Conservation (phyloP, 257 asterid genomes). For the Gentiana dahurica region DNA sequence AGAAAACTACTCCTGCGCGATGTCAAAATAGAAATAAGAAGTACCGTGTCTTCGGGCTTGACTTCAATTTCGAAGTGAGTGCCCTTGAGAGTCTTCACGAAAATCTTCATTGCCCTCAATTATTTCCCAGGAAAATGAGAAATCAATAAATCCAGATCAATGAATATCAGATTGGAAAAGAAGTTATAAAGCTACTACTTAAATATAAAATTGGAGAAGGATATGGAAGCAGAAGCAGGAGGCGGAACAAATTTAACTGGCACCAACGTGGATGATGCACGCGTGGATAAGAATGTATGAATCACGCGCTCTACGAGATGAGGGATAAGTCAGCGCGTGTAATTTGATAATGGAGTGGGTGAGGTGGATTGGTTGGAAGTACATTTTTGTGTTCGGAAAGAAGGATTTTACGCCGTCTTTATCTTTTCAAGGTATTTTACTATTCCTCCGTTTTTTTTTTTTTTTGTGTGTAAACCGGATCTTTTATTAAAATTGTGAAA, state of each 20-base stretch:
- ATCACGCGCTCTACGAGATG: neutral
- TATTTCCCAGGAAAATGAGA: neutral
- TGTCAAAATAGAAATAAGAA: neutral
- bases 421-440: neutral
- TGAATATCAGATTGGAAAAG: neutral
- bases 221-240: conserved; percentile 3
- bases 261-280: neutral
- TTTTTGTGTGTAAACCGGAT: too few relatives aligned
- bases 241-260: conserved; percentile 2
- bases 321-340: neutral
- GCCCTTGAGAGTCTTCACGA: conserved; percentile 33
- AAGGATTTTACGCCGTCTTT: neutral
- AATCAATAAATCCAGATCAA: neutral
- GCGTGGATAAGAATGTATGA: neutral
- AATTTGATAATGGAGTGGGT: neutral
- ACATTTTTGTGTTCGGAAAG: conserved; percentile 10
- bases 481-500: too few relatives aligned
- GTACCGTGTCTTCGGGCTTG: conserved; percentile 23
- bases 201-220: neutral
- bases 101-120: conserved; percentile 21
- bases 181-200: neutral
- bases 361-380: neutral
- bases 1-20: neutral
- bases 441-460: too few relatives aligned
- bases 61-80: conserved; percentile 28